Percentiles rank a stretch among this genome's conserved stretches.
Evolutionary conservation across 148 eudicot species (phyloP).

Genomic region (Spergularia bocconei): DNA sequence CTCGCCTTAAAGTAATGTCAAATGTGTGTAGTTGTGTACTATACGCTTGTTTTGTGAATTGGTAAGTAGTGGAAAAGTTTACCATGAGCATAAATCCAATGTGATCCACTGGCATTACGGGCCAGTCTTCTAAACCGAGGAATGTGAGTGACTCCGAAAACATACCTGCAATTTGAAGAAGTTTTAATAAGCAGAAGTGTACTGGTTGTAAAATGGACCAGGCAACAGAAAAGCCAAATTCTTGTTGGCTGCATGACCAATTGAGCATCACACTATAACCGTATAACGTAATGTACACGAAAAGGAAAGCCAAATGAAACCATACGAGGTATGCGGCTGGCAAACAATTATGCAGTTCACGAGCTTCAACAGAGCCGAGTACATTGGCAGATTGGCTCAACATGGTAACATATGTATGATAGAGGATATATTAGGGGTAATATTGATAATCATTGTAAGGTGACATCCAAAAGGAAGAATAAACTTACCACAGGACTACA

Average conservation of each 20-base stretch:
- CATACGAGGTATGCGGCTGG: not conserved
- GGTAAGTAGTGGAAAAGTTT: conserved; percentile 4
- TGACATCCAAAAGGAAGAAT: not conserved
- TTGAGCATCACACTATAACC: not conserved
- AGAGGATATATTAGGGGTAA: too few relatives aligned
- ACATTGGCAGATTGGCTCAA: too few relatives aligned
- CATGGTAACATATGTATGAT: too few relatives aligned
- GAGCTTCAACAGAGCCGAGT: too few relatives aligned
- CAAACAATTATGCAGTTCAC: too few relatives aligned
- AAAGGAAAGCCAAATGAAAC: not conserved
- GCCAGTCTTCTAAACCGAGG: conserved; percentile 98
- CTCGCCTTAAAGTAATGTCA: too few relatives aligned
- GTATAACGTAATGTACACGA: too few relatives aligned
- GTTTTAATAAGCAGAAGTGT: not conserved
- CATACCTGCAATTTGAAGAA: conserved; percentile 51
- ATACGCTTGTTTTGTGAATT: too few relatives aligned
- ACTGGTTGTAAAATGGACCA: not conserved
- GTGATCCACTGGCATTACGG: conserved; percentile 92
- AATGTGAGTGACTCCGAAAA: conserved; percentile 86
- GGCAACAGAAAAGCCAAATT: not conserved
- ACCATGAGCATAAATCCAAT: conserved; percentile 93
- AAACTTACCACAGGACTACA: conserved; percentile 81
- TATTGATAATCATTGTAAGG: too few relatives aligned
- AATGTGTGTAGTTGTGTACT: too few relatives aligned
- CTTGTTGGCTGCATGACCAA: not conserved